These are phyloP conservation scores for Phytophthora fragariaefolia DNA, from an alignment of 352 stramenopile species.

Conservation along the genomic window DNA sequence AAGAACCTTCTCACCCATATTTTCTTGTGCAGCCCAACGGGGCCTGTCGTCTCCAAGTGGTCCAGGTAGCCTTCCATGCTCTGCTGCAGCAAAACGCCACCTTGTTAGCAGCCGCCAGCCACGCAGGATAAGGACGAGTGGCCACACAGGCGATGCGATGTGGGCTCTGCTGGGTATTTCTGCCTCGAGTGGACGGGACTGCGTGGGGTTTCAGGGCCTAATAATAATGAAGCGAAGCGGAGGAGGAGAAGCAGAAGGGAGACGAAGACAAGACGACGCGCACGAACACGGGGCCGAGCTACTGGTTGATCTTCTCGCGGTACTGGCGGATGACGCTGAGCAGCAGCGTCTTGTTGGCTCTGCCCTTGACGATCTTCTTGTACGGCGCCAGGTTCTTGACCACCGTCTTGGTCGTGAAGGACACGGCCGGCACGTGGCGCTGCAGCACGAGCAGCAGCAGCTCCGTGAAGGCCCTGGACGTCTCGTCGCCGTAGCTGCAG, in stretches of 20 bases:
- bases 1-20: conserved; percentile 60
- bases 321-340: conserved; percentile 46
- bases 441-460: conserved; percentile 65
- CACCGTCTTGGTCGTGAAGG: conserved; percentile 59
- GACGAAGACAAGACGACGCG: too few species aligned
- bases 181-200: not conserved
- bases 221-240: conserved; percentile 26
- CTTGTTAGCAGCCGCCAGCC: too few species aligned
- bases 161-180: conserved; percentile 15
- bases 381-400: conserved; percentile 32
- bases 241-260: too few species aligned
- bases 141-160: not conserved
- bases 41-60: conserved; percentile 46
- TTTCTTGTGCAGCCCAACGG: conserved; percentile 43
- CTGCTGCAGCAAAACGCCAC: conserved; percentile 2
- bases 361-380: conserved; percentile 40
- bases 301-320: conserved; percentile 37
- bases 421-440: conserved; percentile 52
- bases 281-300: too few species aligned
- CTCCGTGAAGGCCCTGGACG: conserved; percentile 47
- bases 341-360: conserved; percentile 61
- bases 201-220: conserved; percentile 18
- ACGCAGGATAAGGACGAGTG: not conserved
- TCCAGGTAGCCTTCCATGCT: conserved; percentile 70
- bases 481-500: conserved; percentile 61